Base-by-base conservation (phyloP, 495 filamentous ascomycete genomes). In the Penicillium macrosclerotiorum region DNA sequence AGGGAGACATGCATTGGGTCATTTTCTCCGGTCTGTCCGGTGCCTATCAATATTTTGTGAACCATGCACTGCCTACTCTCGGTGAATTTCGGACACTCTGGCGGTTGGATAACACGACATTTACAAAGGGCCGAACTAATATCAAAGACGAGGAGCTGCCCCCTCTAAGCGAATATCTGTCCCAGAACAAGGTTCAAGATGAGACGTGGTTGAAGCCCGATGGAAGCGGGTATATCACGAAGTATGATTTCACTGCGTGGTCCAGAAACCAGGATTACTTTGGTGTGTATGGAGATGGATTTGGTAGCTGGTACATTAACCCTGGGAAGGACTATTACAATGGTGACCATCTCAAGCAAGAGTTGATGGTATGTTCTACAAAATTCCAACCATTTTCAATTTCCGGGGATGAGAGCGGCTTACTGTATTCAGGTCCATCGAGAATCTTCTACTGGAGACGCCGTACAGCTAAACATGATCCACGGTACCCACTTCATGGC, bases 1-100 rank as follows among this genome's bases (percentile, higher is more conserved):
- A 41, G 38, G 38, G 38, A 41, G 38, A 41, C 17, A 41, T 41
- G 38, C 38, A 41, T 13, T 41, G 38, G 38, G 38, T 41, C 16
- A 30, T 41, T 27, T 41, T 41, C 26, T 27, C 38, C 2, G 38
- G 38, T n/a, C 14, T 41, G 25, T 41, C 38, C 1, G 38, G 38
- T 29, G 38, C 38, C 8, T 41, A 41, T 16, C 38, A 41, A 22
- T 29, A 41, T n/a, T 41, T 41, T 22, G 38, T 41, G 38, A 41
- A 41, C 38, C 38, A 22, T 7, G 38, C 38, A 2, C 38, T 41
- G 14, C 38, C 38, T 7, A 30, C 26, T 6, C 38, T 41, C 1
- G 38, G 38, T 41, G 38, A 41, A 19, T 41, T 41, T 18, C 38
- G 23, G 8, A 41, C 38, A 0, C 38, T 41, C 38, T 41, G 38